phyloP scores from a whole-genome alignment of 2,329 filamentous ascomycete genomes.

The Sporothrix luriei region DNA sequence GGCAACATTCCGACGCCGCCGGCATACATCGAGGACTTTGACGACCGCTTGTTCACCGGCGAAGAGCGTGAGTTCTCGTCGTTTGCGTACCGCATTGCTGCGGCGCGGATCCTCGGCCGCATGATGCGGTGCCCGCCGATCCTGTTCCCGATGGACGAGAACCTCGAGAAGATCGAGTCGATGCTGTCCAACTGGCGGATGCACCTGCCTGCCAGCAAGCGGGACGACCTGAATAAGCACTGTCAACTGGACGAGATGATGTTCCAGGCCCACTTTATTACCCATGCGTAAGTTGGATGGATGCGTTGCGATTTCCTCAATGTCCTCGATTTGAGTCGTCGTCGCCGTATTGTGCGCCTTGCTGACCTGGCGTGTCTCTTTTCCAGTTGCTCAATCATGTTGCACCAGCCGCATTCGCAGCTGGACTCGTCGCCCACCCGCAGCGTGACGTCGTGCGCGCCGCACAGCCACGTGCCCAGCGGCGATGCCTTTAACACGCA shows the following conservation, averaged over 20 bases:
- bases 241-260: constrained; percentile 84
- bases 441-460: constrained; percentile 67
- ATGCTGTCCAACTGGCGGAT: constrained; percentile 73
- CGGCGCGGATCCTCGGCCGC: constrained; percentile 74
- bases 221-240: constrained; percentile 67
- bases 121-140: constrained; percentile 65
- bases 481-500: constrained; percentile 64
- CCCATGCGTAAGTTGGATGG: constrained; percentile 49
- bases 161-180: constrained; percentile 55
- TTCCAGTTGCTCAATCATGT: constrained; percentile 64
- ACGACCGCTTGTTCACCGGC: constrained; percentile 72
- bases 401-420: constrained; percentile 79
- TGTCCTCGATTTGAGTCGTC: too few species aligned
- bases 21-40: constrained; percentile 69
- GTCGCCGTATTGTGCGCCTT: neutral
- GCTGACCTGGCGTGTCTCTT: neutral
- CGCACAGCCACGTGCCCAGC: constrained; percentile 55
- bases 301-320: too few species aligned
- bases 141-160: constrained; percentile 57
- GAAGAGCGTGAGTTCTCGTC: constrained; percentile 76
- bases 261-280: constrained; percentile 87
- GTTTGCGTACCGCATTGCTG: constrained; percentile 81
- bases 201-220: constrained; percentile 73
- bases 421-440: constrained; percentile 64
- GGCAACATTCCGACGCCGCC: constrained; percentile 62